phyloP scores from a whole-genome alignment of 768 basidiomycete genomes.

The Serendipita vermifera region DNA sequence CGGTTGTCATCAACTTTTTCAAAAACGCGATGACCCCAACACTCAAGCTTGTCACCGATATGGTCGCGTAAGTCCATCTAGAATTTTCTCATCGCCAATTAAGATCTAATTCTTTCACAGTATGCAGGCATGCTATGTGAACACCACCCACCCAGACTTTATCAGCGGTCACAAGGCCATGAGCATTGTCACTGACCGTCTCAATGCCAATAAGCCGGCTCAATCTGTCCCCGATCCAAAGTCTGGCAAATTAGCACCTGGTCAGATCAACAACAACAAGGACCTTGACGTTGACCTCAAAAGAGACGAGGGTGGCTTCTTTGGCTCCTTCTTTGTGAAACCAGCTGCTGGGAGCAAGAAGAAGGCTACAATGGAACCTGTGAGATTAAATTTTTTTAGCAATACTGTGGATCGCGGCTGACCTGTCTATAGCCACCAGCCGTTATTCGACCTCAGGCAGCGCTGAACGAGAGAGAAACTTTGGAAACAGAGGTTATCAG shows the following conservation, averaged over 20 bases:
- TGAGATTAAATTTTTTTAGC: conserved; percentile 21
- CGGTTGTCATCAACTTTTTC: conserved; percentile 94
- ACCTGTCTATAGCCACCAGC: conserved; percentile 52
- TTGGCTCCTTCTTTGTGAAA: conserved; percentile 83
- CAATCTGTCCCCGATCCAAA: conserved; percentile 54
- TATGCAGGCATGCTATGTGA: conserved; percentile 98
- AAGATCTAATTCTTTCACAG: conserved; percentile 26
- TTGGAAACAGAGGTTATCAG: conserved; percentile 99
- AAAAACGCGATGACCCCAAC: conserved; percentile 89
- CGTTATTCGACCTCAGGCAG: conserved; percentile 78
- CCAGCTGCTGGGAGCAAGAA: conserved; percentile 43
- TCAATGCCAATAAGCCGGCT: conserved; percentile 71
- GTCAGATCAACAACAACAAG: conserved; percentile 77
- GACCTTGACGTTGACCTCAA: conserved; percentile 84
- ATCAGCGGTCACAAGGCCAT: conserved; percentile 96
- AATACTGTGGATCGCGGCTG: not conserved
- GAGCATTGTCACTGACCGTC: conserved; percentile 67
- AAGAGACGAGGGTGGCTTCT: conserved; percentile 87
- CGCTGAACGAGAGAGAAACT: conserved; percentile 84
- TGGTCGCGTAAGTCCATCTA: conserved; percentile 62
- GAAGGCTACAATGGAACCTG: conserved; percentile 45
- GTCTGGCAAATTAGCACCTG: conserved; percentile 43
- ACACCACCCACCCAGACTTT: conserved; percentile 98
- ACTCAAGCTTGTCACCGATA: conserved; percentile 82
- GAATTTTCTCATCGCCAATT: not conserved